These are phyloP conservation scores for Lasiodiplodia hormozganensis DNA, from an alignment of 2,329 filamentous ascomycete genomes.

Conservation along the genomic window DNA sequence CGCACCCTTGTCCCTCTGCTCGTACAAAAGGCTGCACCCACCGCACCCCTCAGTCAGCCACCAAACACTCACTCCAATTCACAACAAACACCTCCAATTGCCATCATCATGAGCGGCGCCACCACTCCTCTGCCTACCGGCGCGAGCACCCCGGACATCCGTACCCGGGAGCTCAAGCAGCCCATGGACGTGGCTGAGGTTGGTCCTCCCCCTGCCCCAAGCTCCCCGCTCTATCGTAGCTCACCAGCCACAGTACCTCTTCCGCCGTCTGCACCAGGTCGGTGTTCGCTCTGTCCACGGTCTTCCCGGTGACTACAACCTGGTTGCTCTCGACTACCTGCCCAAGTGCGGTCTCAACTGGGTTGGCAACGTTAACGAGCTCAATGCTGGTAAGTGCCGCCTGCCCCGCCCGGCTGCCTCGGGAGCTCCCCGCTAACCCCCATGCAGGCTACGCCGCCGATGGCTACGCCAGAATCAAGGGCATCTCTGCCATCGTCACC, in stretches of 20 bases:
- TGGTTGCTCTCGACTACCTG: slow-evolving; percentile 63
- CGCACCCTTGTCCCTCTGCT: slow-evolving; percentile 10
- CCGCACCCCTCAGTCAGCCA: neutral
- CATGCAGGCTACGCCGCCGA: slow-evolving; percentile 54
- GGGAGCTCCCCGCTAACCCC: slow-evolving; percentile 31
- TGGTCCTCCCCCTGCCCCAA: slow-evolving; percentile 27
- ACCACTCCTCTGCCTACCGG: slow-evolving; percentile 27
- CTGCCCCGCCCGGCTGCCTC: slow-evolving; percentile 30
- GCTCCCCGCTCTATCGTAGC: neutral
- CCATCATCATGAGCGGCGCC: slow-evolving; percentile 29
- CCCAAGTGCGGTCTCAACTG: slow-evolving; percentile 61
- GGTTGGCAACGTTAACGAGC: slow-evolving; percentile 69
- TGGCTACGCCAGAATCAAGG: slow-evolving; percentile 55
- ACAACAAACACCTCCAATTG: slow-evolving; percentile 2
- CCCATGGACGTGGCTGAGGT: slow-evolving; percentile 65
- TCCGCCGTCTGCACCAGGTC: slow-evolving; percentile 56
- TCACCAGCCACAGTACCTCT: slow-evolving; percentile 54
- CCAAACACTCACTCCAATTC: neutral
- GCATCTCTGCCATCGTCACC: slow-evolving; percentile 54
- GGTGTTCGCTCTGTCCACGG: slow-evolving; percentile 59
- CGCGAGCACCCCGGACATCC: slow-evolving; percentile 42
- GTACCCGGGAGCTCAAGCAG: slow-evolving; percentile 51
- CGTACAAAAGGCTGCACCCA: slow-evolving; percentile 25
- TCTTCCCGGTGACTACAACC: slow-evolving; percentile 58
- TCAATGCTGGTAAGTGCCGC: slow-evolving; percentile 58